A percentile compares a stretch with the other conserved stretches of the same genome.
Conservation (phyloP, 2,329 filamentous ascomycete species). For the Penicillium digitatum region DNA sequence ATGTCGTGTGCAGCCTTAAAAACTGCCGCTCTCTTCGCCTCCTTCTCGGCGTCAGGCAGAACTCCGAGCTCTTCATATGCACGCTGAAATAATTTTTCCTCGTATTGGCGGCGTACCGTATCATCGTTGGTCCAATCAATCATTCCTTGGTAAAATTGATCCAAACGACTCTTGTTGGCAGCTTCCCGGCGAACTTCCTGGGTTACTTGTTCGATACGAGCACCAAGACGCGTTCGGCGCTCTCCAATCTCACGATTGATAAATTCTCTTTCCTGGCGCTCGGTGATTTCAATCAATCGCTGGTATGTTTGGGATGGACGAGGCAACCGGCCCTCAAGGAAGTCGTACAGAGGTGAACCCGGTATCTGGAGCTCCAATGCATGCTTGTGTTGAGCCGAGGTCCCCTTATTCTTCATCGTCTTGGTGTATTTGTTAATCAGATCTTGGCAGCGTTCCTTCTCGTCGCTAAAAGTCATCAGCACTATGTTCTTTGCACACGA, state of each 20-base stretch:
- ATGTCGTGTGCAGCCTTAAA: conserved; percentile 79
- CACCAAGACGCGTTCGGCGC: conserved; percentile 79
- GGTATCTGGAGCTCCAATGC: conserved; percentile 75
- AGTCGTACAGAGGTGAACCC: conserved; percentile 72
- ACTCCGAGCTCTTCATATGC: conserved; percentile 74
- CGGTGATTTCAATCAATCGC: conserved; percentile 75
- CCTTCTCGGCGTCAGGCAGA: conserved; percentile 64
- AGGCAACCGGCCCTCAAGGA: conserved; percentile 77
- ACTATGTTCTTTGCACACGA: neutral
- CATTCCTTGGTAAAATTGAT: conserved; percentile 72
- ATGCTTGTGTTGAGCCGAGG: conserved; percentile 67
- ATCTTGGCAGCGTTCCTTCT: conserved; percentile 55
- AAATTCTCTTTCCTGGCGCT: conserved; percentile 78
- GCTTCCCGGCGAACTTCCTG: conserved; percentile 84
- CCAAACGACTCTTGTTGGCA: conserved; percentile 69
- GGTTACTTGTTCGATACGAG: conserved; percentile 77
- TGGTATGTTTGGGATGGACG: conserved; percentile 77
- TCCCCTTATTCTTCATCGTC: conserved; percentile 69
- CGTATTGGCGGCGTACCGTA: conserved; percentile 74
- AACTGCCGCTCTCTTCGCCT: conserved; percentile 66
- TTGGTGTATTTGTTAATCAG: conserved; percentile 75
- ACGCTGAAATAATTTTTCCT: conserved; percentile 82
- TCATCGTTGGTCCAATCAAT: conserved; percentile 91
- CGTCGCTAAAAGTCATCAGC: conserved; percentile 45
- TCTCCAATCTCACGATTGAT: conserved; percentile 90